Conservation (phyloP, 139 green algal genomes). For the Raphidocelis subcapitata region DNA sequence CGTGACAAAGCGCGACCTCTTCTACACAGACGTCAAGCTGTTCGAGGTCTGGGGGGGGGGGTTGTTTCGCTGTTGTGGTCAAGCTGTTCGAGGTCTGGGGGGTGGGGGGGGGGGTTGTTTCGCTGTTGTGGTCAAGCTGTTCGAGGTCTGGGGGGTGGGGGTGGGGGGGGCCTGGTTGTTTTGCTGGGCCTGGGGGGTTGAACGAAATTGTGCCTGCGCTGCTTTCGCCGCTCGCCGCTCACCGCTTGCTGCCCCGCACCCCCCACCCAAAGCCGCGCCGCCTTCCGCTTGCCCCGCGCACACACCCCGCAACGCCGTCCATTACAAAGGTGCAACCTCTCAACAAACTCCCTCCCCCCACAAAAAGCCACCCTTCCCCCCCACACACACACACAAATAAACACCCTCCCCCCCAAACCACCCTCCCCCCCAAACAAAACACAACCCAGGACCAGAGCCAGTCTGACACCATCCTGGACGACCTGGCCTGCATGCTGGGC, state of each 20-base stretch:
- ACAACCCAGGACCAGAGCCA: constrained; percentile 85
- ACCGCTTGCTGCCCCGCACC: no score
- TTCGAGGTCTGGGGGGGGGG: constrained; percentile 68
- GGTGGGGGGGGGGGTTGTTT: not conserved
- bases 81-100: constrained; percentile 91
- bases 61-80: constrained; percentile 39
- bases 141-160: constrained; percentile 60
- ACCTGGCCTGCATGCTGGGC: constrained; percentile 94
- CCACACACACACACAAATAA: no score
- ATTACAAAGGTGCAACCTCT: no score
- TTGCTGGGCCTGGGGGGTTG: constrained; percentile 41
- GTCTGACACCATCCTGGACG: constrained; percentile 88
- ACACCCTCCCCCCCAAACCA: not conserved
- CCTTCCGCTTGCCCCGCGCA: no score
- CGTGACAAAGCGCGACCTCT: constrained; percentile 93
- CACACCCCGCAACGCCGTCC: no score
- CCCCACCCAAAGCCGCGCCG: no score
- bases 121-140: constrained; percentile 82
- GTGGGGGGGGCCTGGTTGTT: not conserved
- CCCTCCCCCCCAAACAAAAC: no score
- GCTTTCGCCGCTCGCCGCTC: not conserved
- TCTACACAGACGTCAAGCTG: constrained; percentile 99
- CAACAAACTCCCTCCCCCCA: no score
- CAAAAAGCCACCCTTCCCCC: no score
- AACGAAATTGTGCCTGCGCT: not conserved